Percentiles rank a stretch among this genome's conserved stretches.
Evolutionary conservation across 2,329 filamentous ascomycete genomes (phyloP).

Genomic region (Meredithiella fracta): DNA sequence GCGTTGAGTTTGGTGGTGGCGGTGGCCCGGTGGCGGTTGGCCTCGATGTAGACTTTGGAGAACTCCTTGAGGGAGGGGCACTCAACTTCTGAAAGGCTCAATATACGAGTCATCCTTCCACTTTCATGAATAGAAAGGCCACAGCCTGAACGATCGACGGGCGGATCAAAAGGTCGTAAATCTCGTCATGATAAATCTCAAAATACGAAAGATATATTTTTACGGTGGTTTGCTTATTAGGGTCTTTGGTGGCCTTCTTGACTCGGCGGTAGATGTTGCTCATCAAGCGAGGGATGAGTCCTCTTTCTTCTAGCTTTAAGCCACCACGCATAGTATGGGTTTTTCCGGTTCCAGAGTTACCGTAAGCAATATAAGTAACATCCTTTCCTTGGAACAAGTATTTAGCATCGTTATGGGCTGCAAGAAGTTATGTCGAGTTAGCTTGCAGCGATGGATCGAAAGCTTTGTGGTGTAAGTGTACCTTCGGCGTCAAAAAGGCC

Average conservation of each 20-base stretch:
- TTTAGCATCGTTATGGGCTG: slow-evolving; percentile 79
- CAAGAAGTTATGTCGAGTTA: slow-evolving; percentile 4
- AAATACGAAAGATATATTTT: slow-evolving; percentile 75
- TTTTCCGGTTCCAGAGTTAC: slow-evolving; percentile 84
- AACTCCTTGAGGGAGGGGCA: slow-evolving; percentile 82
- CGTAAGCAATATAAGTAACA: slow-evolving; percentile 82
- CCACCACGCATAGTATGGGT: slow-evolving; percentile 94
- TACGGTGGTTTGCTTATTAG: slow-evolving; percentile 51
- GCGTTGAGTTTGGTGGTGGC: slow-evolving; percentile 85
- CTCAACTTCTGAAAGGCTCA: slow-evolving; percentile 66
- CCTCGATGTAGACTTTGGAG: slow-evolving; percentile 75
- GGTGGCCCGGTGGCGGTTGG: slow-evolving; percentile 78
- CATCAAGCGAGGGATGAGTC: slow-evolving; percentile 71
- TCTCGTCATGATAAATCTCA: slow-evolving; percentile 94
- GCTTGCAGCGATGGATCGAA: neutral
- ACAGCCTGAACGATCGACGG: slow-evolving; percentile 67
- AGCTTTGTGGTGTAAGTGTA: slow-evolving; percentile 25
- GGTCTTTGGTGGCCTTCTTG: slow-evolving; percentile 72
- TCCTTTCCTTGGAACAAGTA: slow-evolving; percentile 81
- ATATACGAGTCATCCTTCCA: slow-evolving; percentile 71
- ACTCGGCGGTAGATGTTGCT: slow-evolving; percentile 73
- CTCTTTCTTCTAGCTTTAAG: slow-evolving; percentile 67
- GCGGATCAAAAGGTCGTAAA: slow-evolving; percentile 81
- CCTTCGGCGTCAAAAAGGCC: slow-evolving; percentile 80
- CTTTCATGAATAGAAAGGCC: slow-evolving; percentile 74